Evolutionary conservation across 768 basidiomycete genomes (phyloP), one percentile per base, ranked within the genome.

Genomic region (Kwoniella botswanensis): DNA sequence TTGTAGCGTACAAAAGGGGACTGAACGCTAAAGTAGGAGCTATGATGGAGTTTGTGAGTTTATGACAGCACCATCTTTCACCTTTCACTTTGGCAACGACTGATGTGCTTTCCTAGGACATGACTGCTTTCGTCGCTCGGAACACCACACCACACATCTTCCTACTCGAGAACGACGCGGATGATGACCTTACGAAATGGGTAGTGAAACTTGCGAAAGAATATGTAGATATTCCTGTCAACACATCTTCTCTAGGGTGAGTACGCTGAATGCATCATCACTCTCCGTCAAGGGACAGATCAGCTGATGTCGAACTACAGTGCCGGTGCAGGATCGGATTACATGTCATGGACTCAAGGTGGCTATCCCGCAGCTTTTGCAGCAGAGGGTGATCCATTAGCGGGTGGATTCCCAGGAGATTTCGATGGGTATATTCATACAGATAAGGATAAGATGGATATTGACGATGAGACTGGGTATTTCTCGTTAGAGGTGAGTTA

Each of bases 1-100:
- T 96, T 59, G 93, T 93, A 29, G 85, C 85, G 72, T 88, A 88
- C 73, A 95, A 95, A 78, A 88, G 88, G 78, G 77, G 84, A 17
- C 87, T 86, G 63, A 84, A 83, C 9, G 87, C 88, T 57, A 89
- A 90, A 74, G 90, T 93, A 71, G 83, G 90, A 73, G 92, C 90
- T 64, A 92, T 93, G 91, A 90, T 89, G 77, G 92, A 93, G 86
- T 90, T 91, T 71, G 79, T 77, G 64, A 68, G 76, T 73, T 6
- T 18, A 4, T 15, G 15, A 11, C 18, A 11, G 12, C 24, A 60
- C 15, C 4, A 24, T 9, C 29, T 59, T 4, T 12, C 21, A 58
- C 3, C 15, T 15, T 58, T 35, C 22, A 13, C 18, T 18, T 21
- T 35, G 18, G 21, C 21, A 5, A 41, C 26, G 35, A 54, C 52